These are phyloP conservation scores for Boletus eberwhitei DNA, from an alignment of 768 basidiomycete genomes.

Conservation along the genomic window DNA sequence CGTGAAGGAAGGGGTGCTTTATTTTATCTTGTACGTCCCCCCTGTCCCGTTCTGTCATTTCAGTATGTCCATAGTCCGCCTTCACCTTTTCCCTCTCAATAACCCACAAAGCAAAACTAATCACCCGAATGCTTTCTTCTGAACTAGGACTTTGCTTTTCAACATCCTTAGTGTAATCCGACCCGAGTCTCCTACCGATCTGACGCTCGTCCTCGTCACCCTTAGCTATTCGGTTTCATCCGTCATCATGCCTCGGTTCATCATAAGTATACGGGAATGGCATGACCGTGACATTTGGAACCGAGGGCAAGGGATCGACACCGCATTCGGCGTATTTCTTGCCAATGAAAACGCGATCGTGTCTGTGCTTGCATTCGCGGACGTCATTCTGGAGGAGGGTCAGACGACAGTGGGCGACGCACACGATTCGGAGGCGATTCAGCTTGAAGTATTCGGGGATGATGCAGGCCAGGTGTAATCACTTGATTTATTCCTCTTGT, in stretches of 20 bases:
- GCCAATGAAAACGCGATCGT: neutral
- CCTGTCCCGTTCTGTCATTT: neutral
- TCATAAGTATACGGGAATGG: slow-evolving; percentile 11
- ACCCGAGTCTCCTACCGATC: neutral
- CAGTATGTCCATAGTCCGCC: neutral
- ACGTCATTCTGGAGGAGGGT: neutral
- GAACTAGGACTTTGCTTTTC: slow-evolving; percentile 3
- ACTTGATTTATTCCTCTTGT: neutral
- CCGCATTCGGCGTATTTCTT: slow-evolving; percentile 4
- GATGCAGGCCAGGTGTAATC: neutral
- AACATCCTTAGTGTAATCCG: neutral
- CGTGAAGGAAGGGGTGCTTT: slow-evolving; percentile 8
- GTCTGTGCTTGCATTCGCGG: neutral
- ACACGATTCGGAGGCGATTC: neutral
- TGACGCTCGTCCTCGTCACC: neutral
- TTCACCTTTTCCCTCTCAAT: neutral
- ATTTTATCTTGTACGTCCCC: slow-evolving; percentile 14
- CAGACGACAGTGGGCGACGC: neutral
- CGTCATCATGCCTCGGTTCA: slow-evolving; percentile 13
- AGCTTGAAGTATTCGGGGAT: neutral
- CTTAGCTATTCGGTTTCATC: slow-evolving; percentile 1
- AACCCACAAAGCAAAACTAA: neutral
- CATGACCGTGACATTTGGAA: neutral
- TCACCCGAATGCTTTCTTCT: neutral
- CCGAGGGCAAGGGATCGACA: slow-evolving; percentile 5